Base-by-base conservation (phyloP, 2,329 filamentous ascomycete species). In the Colletotrichum karsti region DNA sequence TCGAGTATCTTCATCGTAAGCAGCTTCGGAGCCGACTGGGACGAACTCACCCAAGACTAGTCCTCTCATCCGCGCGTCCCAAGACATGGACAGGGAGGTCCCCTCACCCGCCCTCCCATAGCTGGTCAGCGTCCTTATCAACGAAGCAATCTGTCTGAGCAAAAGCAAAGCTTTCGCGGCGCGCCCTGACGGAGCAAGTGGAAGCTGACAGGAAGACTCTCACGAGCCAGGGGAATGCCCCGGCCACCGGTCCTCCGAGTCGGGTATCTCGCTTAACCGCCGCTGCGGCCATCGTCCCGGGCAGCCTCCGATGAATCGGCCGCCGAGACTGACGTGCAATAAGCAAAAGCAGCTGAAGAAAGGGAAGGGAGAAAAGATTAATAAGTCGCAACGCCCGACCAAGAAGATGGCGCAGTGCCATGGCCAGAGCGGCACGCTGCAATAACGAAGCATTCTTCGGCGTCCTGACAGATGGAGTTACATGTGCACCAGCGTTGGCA, bases 11-110 rank as follows among this genome's bases (percentile, higher is more conserved):
- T n/a, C n/a, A n/a, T n/a, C n/a, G n/a, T n/a, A n/a, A n/a, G n/a
- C n/a, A n/a, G n/a, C n/a, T n/a, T n/a, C n/a, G n/a, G n/a, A n/a
- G n/a, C n/a, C n/a, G n/a, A 39, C 53, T 56, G 9, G 53, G 12
- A n/a, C 18, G 33, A 39, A 15, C 20, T 18, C 35, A 33, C 33
- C 22, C 53, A 13, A 41, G 10, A 57, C 39, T 44, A 57, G 39
- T 20, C 41, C 30, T 33, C n/a, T 22, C 44, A 24, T 10, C 58
- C 46, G 35, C 58, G 44, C 48, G 35, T 42, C 26, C 41, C 56
- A 15, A 65, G 62, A 51, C 46, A 65, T 65, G 60, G 53, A 59
- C 60, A 68, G 65, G 65, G 65, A 68, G 65, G 51, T 26, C 10
- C 30, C 60, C 33, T 41, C 37, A 35, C 15, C 10, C 28, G 30